Percentiles rank a stretch among this genome's conserved stretches.
Conservation (phyloP, 306 rosid species). For the Myrica gale region DNA sequence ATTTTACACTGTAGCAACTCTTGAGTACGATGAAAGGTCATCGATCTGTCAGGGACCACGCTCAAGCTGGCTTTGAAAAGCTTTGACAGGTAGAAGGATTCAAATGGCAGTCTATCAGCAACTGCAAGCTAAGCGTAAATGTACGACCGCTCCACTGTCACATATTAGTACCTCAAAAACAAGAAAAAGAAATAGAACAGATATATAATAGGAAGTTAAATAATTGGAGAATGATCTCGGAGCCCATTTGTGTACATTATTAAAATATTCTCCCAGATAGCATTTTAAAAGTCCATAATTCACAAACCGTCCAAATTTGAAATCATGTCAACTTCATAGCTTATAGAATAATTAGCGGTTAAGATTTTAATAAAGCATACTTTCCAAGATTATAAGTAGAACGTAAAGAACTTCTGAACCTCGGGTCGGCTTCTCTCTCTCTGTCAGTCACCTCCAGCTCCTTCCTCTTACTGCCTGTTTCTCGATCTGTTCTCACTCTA, state of each 20-base stretch:
- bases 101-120: too few species aligned
- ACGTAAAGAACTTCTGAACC: constrained; percentile 6
- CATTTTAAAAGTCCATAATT: background rate
- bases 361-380: background rate
- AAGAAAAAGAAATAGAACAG: too few species aligned
- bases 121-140: too few species aligned
- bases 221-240: background rate
- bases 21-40: constrained; percentile 19
- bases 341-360: constrained; percentile 22
- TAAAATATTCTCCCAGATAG: background rate
- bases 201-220: background rate
- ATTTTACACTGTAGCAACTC: constrained; percentile 9
- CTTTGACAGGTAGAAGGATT: too few species aligned
- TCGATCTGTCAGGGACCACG: background rate
- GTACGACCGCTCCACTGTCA: too few species aligned
- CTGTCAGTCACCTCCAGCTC: background rate
- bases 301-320: constrained; percentile 29
- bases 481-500: background rate
- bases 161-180: too few species aligned
- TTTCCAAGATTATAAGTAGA: constrained; percentile 25
- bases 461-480: background rate
- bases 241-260: background rate
- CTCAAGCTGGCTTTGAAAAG: too few species aligned
- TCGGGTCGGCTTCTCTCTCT: constrained; percentile 7
- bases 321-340: constrained; percentile 2